These are phyloP conservation scores for Acanthochlamys bracteata DNA, from an alignment of 106 monocot genomes.

Conservation along the genomic window DNA sequence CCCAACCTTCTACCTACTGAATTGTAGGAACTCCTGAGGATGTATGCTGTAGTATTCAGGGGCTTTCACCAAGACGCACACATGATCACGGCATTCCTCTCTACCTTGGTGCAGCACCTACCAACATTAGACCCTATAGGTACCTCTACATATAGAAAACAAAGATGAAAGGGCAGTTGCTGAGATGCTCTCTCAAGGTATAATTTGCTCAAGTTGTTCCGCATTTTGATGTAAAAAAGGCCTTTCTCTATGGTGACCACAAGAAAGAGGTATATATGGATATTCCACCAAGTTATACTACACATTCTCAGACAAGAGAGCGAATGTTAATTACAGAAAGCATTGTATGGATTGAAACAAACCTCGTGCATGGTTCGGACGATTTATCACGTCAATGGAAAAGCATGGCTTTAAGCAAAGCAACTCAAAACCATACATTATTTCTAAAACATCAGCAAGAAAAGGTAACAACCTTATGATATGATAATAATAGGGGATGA, in stretches of 20 bases:
- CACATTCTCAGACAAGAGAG: not conserved
- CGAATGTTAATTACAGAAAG: constrained; percentile 10
- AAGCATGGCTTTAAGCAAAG: not conserved
- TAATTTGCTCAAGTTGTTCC: not conserved
- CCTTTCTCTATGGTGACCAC: too few species aligned
- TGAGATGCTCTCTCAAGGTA: not conserved
- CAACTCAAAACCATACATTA: constrained; percentile 5
- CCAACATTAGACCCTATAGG: not conserved
- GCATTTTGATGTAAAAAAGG: too few species aligned
- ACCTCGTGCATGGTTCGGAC: constrained; percentile 15
- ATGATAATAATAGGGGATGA: too few species aligned
- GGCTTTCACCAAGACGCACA: too few species aligned
- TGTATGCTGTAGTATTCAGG: too few species aligned
- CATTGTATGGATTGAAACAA: constrained; percentile 27
- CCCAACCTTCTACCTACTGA: too few species aligned
- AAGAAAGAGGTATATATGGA: too few species aligned
- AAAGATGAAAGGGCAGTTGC: not conserved
- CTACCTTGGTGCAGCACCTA: not conserved
- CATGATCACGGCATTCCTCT: not conserved
- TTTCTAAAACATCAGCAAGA: not conserved
- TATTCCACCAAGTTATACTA: constrained; percentile 8
- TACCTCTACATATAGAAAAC: not conserved
- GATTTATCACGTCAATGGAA: constrained; percentile 4
- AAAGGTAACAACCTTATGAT: not conserved
- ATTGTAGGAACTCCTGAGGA: too few species aligned